Base-by-base conservation (phyloP, 2,329 filamentous ascomycete genomes). In the Aspergillus persii region DNA sequence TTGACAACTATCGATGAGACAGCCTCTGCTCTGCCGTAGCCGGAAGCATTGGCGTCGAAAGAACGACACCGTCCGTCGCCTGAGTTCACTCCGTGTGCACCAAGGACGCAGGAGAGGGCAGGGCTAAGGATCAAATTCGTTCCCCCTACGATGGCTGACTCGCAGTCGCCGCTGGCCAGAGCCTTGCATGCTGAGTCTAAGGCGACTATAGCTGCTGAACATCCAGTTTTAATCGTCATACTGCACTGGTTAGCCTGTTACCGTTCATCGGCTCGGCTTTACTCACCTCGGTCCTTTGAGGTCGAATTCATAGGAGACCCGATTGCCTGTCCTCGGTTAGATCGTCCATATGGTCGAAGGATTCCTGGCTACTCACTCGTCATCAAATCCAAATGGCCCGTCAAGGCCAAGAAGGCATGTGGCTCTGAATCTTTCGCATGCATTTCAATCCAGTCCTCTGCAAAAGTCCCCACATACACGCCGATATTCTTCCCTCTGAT, bases 21-120 rank as follows among this genome's bases (percentile, higher is more conserved):
- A 1, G 68, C 67, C 53, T 77, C 71, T 1, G 68, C 76, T 2
- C 72, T 58, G 3, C 61, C 71, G 59, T 71, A 73, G 8, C 74
- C 71, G 49, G 73, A 61, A 1, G 71, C 70, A 0, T 57, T 59
- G n/a, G 61, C 66, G 61, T 64, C 65, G 51, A 73, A 73, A 0
- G 65, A 65, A 8, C 66, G 63, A 36, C 66, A 69, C 3, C n/a
- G 46, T 23, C 69, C 73, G 0, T 64, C 63, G 0, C 68, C 65
- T 1, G 73, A 76, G 2, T 80, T 61, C 0, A 77, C 68, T 1
- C 70, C 69, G 15, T 74, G 63, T 11, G 71, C 66, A 0, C 65
- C 60, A 61, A 77, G 66, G 1, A 63, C 47, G 2, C 67, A 61
- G 4, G 64, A 68, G 30, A 66, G 63, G 2, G 47, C 58, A 0